Base-by-base conservation (phyloP, 805 yeast species). In the Yarrowia sp. region DNA sequence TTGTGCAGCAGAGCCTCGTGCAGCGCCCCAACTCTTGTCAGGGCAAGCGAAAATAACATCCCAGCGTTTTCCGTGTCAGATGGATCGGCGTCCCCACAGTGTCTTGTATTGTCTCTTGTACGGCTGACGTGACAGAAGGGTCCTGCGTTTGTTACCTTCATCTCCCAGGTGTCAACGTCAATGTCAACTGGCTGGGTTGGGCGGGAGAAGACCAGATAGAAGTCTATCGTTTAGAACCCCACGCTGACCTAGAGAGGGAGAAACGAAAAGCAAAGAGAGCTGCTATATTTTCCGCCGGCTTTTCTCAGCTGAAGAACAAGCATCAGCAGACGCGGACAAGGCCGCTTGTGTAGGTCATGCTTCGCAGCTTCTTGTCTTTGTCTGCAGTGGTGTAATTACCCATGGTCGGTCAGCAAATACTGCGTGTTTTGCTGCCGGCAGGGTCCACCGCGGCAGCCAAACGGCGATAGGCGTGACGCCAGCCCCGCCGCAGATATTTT, bases 111-210 rank as follows among this genome's bases (percentile, higher is more conserved):
- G 32, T 41, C 47, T 24, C 21, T n/a, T 19, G 8, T 8, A 14
- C 29, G n/a, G n/a, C n/a, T n/a, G n/a, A n/a, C n/a, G n/a, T 44
- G 51, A 44, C 51, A 44, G 25, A 29, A 29, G 35, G 51, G 51
- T 44, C 51, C 51, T 44, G 51, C 51, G 35, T 44, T 44, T 44
- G 18, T 27, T 13, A 12, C n/a, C 24, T 29, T 44, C 35, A 29
- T 13, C 18, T 44, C 25, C 51, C 3, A 18, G 18, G 35, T 35
- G 51, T 44, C 51, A 44, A 29, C 51, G n/a, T n/a, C n/a, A n/a
- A n/a, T 44, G 51, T 44, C 51, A 44, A 18, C 51, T 27, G n/a
- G n/a, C n/a, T n/a, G n/a, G n/a, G 16, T 12, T 29, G 35, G 51
- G 19, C 35, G 51, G 51, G 51, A 44, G 51, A 44, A 29, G 51